Conservation (phyloP, 2,329 filamentous ascomycete genomes). For the Stagonosporopsis vannaccii region DNA sequence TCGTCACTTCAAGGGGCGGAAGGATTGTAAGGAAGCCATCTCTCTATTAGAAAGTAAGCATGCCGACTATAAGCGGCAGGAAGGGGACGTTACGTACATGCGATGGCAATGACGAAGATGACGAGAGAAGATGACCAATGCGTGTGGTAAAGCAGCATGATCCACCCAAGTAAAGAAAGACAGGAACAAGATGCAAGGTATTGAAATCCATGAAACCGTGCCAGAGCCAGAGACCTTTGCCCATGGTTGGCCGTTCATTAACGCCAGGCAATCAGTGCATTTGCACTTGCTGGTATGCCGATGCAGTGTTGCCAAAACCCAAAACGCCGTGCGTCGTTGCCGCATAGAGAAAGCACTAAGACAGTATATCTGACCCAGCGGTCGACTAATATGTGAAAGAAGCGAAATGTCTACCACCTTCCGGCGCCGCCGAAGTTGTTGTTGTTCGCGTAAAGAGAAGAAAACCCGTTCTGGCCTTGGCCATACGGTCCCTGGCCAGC, state of each 20-base stretch:
- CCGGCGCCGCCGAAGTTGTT: slow-evolving; percentile 51
- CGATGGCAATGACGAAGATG: slow-evolving; percentile 56
- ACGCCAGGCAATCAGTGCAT: slow-evolving; percentile 49
- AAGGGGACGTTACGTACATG: slow-evolving; percentile 54
- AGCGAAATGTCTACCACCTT: slow-evolving; percentile 47
- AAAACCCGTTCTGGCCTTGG: slow-evolving; percentile 93
- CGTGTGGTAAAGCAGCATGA: slow-evolving; percentile 46
- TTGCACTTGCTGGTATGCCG: slow-evolving; percentile 43
- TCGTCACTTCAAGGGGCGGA: slow-evolving; percentile 49
- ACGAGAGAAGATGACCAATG: slow-evolving; percentile 50
- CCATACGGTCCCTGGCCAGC: slow-evolving; percentile 90
- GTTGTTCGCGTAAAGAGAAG: slow-evolving; percentile 76
- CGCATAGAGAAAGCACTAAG: slow-evolving; percentile 39
- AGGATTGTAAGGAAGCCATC: slow-evolving; percentile 47
- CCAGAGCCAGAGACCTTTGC: slow-evolving; percentile 39
- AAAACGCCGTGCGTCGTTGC: slow-evolving; percentile 50
- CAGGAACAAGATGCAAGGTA: slow-evolving; percentile 39
- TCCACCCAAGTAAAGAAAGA: slow-evolving; percentile 40
- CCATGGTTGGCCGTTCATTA: slow-evolving; percentile 42
- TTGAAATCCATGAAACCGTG: slow-evolving; percentile 44
- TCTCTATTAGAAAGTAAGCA: slow-evolving; percentile 53
- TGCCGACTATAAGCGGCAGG: slow-evolving; percentile 49
- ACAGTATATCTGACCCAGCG: slow-evolving; percentile 38
- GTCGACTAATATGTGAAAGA: slow-evolving; percentile 43
- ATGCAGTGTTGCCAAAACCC: slow-evolving; percentile 48